These are phyloP conservation scores for Chaetomidium leptoderma DNA, from an alignment of 495 filamentous ascomycete species.

Conservation along the genomic window DNA sequence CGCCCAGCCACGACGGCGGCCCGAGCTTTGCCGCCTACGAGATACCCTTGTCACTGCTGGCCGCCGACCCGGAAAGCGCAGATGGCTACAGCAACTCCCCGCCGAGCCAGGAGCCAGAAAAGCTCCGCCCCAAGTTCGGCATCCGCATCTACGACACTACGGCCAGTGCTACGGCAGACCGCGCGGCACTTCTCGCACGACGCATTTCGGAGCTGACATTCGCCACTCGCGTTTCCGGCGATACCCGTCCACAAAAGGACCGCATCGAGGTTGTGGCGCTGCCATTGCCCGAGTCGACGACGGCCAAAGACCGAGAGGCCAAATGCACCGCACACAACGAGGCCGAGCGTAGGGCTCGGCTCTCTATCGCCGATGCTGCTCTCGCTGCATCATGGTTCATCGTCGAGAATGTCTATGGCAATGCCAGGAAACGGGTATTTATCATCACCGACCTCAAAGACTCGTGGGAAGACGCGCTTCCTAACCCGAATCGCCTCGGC, in stretches of 20 bases:
- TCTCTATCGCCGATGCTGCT: background rate
- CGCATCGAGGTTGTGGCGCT: constrained; percentile 2
- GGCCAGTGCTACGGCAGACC: background rate
- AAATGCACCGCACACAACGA: background rate
- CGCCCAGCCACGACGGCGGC: constrained; percentile 6
- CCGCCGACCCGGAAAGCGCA: background rate
- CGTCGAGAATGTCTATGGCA: background rate
- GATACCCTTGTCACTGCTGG: background rate
- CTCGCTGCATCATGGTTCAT: constrained; percentile 7
- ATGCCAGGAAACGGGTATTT: background rate
- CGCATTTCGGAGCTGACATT: constrained; percentile 7
- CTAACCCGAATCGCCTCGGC: background rate
- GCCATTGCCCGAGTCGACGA: background rate
- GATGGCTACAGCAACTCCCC: constrained; percentile 3
- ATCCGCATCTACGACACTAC: constrained; percentile 13
- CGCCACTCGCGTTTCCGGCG: background rate
- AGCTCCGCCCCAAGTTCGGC: background rate
- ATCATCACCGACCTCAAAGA: constrained; percentile 1
- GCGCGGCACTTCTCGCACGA: constrained; percentile 1
- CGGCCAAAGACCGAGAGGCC: background rate
- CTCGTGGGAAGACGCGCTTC: background rate
- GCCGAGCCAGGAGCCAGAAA: background rate
- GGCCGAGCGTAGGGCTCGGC: constrained; percentile 2
- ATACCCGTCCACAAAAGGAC: background rate
- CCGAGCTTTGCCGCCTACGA: constrained; percentile 8